Base-by-base conservation (phyloP, 2,329 filamentous ascomycete genomes). In the Fusarium annulatum region DNA sequence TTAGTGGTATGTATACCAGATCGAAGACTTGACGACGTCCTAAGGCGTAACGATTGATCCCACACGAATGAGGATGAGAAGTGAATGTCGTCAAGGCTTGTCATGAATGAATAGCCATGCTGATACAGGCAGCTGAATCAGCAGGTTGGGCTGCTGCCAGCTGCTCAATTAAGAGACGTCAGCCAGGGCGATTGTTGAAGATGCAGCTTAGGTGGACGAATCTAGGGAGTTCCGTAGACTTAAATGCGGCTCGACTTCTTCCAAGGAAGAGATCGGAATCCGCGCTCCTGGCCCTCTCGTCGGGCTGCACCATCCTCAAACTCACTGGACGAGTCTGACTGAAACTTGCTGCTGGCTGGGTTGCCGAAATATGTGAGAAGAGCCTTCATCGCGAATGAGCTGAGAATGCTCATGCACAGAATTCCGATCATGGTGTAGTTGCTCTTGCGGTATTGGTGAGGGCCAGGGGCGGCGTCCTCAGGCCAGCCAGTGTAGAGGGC, bases 391-490 rank as follows among this genome's bases (percentile, higher is more conserved):
- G 86, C 79, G 28, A 91, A 84, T 48, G 92, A 92, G 76, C 92
- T 92, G 8, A 92, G 73, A 57, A 97, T 95, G 82, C 94, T 97
- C 57, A 91, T 84, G 71, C 89, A 90, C 26, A 97, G 83, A 63
- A 97, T 97, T 6, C 92, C 95, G 66, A 97, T 91, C 94, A 97
- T 97, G 76, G 92, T 90, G 74, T 95, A 85, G 82, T 97, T 97
- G 83, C 94, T 97, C 81, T 91, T 92, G 71, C 93, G 91, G 83
- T 93, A 97, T 83, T 92, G 92, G 77, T 89, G 86, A 15, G 89
- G 89, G 0, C 93, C 93, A 2, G 88, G 84, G n/a, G 83, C 85
- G 14, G 90, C 89, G 80, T 97, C 95, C 48, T 88, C 91, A 5
- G 92, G 89, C 95, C 95, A 97, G 36, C 95, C 95, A 0, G 92